Base-by-base conservation (phyloP, 2,329 filamentous ascomycete species). In the Verticillium albo-atrum region DNA sequence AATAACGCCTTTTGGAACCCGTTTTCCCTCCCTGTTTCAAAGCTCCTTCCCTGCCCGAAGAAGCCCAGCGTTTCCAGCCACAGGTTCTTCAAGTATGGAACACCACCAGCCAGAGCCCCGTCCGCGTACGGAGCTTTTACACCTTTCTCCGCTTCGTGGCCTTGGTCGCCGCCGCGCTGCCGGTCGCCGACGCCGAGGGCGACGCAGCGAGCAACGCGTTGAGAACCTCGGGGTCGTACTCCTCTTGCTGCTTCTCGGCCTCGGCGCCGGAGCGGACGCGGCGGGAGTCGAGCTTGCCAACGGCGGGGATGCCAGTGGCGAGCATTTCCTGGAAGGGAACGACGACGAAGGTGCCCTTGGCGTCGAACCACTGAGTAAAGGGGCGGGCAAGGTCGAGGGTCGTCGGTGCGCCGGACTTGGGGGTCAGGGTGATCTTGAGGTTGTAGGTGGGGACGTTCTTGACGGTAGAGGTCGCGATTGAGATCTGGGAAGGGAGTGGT, bases 391-490 rank as follows among this genome's bases (percentile, higher is more conserved):
- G 74, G 63, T 85, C 79, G 61, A 85, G 69, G 20, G 77, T 78
- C 62, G 80, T 69, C 47, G 72, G 65, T 56, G 72, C 70, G 61
- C 71, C 72, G 37, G 70, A 68, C 61, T 74, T 77, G 34, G 72
- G 67, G 35, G 77, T 79, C 58, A 86, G 75, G 54, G 79, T 82
- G 56, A 97, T 81, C 51, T 82, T 86, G 61, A 97, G 77, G 69
- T 90, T 83, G 79, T 99, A 99, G 52, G 87, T 83, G 1, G 92
- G 91, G 42, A 88, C 83, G 74, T 93, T 86, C 73, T 97, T 97
- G 70, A 89, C 88, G 1, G 86, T 87, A 1, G 82, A 84, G 42
- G 88, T 91, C 2, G 83, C 80, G 65, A 98, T 87, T 17, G 84
- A 84, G 70, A 97, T 83, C 89, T 95, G 64, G 54, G 6, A 20